Evolutionary conservation across 495 filamentous ascomycete genomes (phyloP), one percentile per base, ranked within the genome.

Genomic region (Penicillium steckii): DNA sequence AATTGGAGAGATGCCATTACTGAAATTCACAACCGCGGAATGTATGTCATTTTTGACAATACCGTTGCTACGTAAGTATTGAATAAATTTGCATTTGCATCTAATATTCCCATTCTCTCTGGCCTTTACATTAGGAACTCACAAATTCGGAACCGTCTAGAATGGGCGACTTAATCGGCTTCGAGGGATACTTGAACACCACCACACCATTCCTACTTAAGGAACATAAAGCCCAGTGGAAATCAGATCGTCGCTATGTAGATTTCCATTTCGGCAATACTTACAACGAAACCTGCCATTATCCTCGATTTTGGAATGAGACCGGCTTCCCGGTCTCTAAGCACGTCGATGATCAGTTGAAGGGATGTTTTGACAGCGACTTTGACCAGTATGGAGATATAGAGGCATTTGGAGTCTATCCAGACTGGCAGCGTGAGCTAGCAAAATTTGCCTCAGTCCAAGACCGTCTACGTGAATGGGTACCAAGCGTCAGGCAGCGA

Each of bases 381-480:
- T 89, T 87, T 53, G 86, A 88, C 33, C 75, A 87, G 64, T 88
- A 85, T 48, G 85, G 85, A 35, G 84, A 87, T 56, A 80, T 80
- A 21, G 83, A 85, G 60, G 82, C 85, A 12, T 87, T 88, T 53
- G 85, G 85, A 50, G 80, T 84, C 22, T 86, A 74, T 46, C 84
- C 83, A 2, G 84, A 87, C 56, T 89, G 82, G 80, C 69, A 86
- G 58, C 75, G 78, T 57, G 79, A 89, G 66, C 71, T 90, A 37
- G 79, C 85, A 12, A 89, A 89, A 56, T 89, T 89, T 61, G 84
- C 85, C 25, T 87, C 80, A 29, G 87, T 89, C 3, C 86, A 90
- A 64, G 86, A 90, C 59, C 84, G 86, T 51, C 72, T 90, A 8
- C 82, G 86, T 24, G 86, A 88, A 55, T 90, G 86, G 86, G 59